These are phyloP conservation scores for Cytospora piceicola DNA, from an alignment of 2,329 filamentous ascomycete species.

Conservation along the genomic window DNA sequence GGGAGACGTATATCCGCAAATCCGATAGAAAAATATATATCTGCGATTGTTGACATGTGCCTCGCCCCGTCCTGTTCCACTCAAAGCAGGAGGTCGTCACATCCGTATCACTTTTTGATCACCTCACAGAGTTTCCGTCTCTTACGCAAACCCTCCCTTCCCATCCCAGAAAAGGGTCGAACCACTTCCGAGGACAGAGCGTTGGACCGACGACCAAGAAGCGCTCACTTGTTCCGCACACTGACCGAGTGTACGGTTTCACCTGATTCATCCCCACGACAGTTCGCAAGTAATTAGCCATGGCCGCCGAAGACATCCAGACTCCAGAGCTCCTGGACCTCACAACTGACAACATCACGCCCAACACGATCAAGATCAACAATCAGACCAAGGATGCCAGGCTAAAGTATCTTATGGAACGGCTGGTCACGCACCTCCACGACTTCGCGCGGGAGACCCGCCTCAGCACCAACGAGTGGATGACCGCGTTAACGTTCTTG, in stretches of 20 bases:
- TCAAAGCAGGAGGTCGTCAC: neutral
- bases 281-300: slow-evolving; percentile 8
- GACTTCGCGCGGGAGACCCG: slow-evolving; percentile 81
- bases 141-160: neutral
- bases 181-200: slow-evolving; percentile 9
- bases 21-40: neutral
- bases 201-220: slow-evolving; percentile 11
- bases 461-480: slow-evolving; percentile 78
- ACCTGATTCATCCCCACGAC: neutral
- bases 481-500: slow-evolving; percentile 72
- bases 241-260: too few species aligned
- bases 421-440: slow-evolving; percentile 76
- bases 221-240: too few species aligned
- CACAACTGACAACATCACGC: slow-evolving; percentile 79
- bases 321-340: slow-evolving; percentile 55
- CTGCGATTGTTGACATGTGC: neutral
- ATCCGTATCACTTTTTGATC: neutral
- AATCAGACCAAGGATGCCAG: slow-evolving; percentile 67
- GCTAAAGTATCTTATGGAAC: slow-evolving; percentile 72
- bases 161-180: neutral
- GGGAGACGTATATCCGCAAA: slow-evolving; percentile 20
- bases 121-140: neutral
- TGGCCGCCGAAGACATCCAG: slow-evolving; percentile 23
- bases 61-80: neutral
- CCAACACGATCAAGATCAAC: slow-evolving; percentile 76